Percentiles rank a stretch among this genome's conserved stretches.
Evolutionary conservation across 306 rosid species (phyloP).

Genomic region (Abrus pulchellus): DNA sequence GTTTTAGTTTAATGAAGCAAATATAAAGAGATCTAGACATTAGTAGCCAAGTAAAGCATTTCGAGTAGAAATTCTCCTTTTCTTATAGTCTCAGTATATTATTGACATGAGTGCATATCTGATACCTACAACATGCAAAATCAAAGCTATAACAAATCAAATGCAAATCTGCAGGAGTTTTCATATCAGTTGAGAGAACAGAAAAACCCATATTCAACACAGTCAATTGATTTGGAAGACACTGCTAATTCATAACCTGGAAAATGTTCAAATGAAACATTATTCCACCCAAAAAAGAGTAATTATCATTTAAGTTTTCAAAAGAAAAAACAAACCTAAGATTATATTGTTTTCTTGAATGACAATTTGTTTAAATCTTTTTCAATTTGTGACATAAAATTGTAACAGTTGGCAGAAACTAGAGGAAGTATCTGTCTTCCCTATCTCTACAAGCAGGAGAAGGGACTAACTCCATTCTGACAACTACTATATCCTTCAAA

Average conservation of each 20-base stretch:
- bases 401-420: not conserved
- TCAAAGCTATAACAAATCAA: not conserved
- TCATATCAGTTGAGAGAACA: constrained; percentile 21
- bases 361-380: not conserved
- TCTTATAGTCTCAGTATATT: constrained; percentile 12
- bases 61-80: constrained; percentile 24
- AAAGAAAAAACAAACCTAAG: not conserved
- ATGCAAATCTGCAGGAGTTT: constrained; percentile 13
- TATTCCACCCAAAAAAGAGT: not conserved
- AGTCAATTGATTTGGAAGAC: constrained; percentile 18
- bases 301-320: not conserved
- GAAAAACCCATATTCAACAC: not conserved
- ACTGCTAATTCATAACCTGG: not conserved
- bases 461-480: constrained; percentile 10
- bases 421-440: constrained; percentile 20
- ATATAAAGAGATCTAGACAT: not conserved
- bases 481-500: not conserved
- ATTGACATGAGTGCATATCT: not conserved
- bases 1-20: constrained; percentile 28
- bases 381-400: constrained; percentile 11
- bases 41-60: constrained; percentile 28
- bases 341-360: constrained; percentile 7
- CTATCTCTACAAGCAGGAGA: not conserved
- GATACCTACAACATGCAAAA: not conserved
- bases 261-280: not conserved